These are phyloP conservation scores for Nemophila menziesii DNA, from an alignment of 257 asterid genomes.

Conservation along the genomic window DNA sequence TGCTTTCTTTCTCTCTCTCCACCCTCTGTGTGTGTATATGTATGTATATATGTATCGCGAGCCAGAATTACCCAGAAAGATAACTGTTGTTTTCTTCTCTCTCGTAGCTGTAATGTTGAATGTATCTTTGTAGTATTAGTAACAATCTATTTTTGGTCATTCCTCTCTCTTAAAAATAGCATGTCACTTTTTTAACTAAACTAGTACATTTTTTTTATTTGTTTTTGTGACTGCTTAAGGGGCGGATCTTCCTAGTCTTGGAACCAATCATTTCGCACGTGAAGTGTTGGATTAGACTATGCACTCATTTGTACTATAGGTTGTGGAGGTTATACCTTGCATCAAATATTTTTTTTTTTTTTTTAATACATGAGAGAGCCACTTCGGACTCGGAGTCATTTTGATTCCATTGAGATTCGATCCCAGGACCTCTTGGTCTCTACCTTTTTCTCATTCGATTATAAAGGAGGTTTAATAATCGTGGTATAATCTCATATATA, in stretches of 20 bases:
- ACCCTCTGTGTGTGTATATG: neutral
- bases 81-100: neutral
- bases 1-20: neutral
- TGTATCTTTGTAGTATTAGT: neutral
- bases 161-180: constrained; percentile 1
- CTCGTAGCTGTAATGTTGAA: neutral
- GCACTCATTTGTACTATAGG: neutral
- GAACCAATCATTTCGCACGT: neutral
- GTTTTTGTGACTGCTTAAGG: neutral
- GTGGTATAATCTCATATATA: too few relatives aligned
- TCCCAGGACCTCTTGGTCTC: too few relatives aligned
- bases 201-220: neutral
- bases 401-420: too few relatives aligned
- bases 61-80: neutral
- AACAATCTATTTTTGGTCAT: neutral
- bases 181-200: neutral
- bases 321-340: too few relatives aligned
- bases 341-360: too few relatives aligned
- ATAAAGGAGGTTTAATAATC: too few relatives aligned
- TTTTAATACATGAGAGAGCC: too few relatives aligned
- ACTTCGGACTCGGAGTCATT: too few relatives aligned
- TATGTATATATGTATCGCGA: neutral
- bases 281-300: neutral
- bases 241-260: constrained; percentile 1
- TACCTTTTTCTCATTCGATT: too few relatives aligned